Evolutionary conservation across 106 monocot species (phyloP), one percentile per base, ranked within the genome.

Genomic region (Posidonia australis): DNA sequence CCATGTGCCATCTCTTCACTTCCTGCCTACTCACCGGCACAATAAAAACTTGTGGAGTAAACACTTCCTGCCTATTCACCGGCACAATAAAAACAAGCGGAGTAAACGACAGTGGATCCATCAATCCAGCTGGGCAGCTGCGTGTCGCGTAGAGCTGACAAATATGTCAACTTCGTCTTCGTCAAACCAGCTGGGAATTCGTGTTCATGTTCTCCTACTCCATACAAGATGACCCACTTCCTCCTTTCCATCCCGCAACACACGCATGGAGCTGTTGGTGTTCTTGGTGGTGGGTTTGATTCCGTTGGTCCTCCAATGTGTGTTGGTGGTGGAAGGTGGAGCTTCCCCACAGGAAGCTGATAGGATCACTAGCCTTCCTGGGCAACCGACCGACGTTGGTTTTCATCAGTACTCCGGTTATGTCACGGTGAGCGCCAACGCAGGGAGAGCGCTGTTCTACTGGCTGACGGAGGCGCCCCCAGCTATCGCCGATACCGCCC

Each of bases 401-500:
- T 96, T 96, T 74, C 17, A 58, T 10, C 86, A 86, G 79, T 90
- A 82, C 71, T 78, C 86, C 12, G 94, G 89, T 0, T 90, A 96
- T 28, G 80, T 96, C 26, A 90, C 89, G 17, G 94, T 86, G 16
- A 60, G 90, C 61, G 28, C 44, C 9, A 43, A 12, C 1, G 82
- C 86, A 6, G 89, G 94, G 49, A 71, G 94, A 11, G 94, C 86
- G 9, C 73, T 96, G 26, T 96, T 96, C 76, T 96, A 96, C 66
- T 96, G 84, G 90, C 60, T 96, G 11, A 64, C 73, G 11, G 94
- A 96, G 76, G 72, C 74, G 0, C 70, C 81, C 9, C 49, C 58
- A 29, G 67, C 49, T 11, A 46, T 43, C 27, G 25, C 67, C 22
- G 69, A 57, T 53, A 43, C 73, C 0, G 70, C 68, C 10, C 90